Evolutionary conservation across 108 stramenopile species (phyloP).

Genomic region (Poteriospumella lacustris): DNA sequence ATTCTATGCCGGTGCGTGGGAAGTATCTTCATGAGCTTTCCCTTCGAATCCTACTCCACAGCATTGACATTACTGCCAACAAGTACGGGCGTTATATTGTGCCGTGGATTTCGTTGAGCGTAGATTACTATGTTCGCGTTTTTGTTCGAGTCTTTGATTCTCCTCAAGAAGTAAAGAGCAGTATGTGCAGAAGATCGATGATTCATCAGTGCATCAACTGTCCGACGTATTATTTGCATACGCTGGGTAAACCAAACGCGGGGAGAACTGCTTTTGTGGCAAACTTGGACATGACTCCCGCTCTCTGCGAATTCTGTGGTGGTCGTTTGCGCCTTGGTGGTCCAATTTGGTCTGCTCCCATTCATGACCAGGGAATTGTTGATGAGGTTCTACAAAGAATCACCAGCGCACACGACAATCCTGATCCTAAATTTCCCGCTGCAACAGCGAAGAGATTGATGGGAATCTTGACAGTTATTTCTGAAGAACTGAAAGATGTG

Average conservation of each 20-base stretch:
- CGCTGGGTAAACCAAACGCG: slow-evolving; percentile 29
- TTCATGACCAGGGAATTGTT: slow-evolving; percentile 80
- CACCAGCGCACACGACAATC: slow-evolving; percentile 43
- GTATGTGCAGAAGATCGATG: slow-evolving; percentile 60
- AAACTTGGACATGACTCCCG: not conserved
- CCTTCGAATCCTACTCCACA: slow-evolving; percentile 79
- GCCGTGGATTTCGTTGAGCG: slow-evolving; percentile 84
- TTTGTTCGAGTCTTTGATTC: slow-evolving; percentile 89
- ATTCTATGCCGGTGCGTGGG: slow-evolving; percentile 21
- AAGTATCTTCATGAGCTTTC: slow-evolving; percentile 92
- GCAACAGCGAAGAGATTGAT: slow-evolving; percentile 62
- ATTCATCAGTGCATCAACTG: slow-evolving; percentile 87
- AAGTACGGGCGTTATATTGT: slow-evolving; percentile 76
- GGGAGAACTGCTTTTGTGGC: not conserved
- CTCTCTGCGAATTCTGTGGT: slow-evolving; percentile 58
- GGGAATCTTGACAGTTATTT: slow-evolving; percentile 77
- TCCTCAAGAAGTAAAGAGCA: slow-evolving; percentile 66
- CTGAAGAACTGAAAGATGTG: slow-evolving; percentile 83
- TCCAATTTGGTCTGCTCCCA: slow-evolving; percentile 85
- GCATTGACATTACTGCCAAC: slow-evolving; percentile 70
- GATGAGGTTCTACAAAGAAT: slow-evolving; percentile 64
- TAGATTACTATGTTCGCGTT: slow-evolving; percentile 93
- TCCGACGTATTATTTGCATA: slow-evolving; percentile 77
- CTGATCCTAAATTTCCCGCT: slow-evolving; percentile 34
- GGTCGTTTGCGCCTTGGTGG: slow-evolving; percentile 78